Evolutionary conservation across 148 eudicot species (phyloP), one percentile per base, ranked within the genome.

Genomic region (Rheum nobile): DNA sequence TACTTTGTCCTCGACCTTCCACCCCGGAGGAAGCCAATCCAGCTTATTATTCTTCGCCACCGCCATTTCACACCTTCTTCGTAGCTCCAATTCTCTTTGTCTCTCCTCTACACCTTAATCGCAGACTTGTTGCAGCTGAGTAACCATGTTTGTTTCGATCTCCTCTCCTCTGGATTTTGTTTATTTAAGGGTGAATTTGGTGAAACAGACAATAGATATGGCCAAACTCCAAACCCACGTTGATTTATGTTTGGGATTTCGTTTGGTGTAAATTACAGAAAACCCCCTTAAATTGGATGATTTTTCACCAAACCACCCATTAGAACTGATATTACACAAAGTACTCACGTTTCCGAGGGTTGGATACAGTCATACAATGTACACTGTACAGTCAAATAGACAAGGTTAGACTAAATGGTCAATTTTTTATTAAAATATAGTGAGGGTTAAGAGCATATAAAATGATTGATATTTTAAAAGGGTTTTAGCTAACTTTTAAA

Each of bases 21-120:
- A 88, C 22, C 84, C 91, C 63, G 85, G 46, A 44, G 89, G 91
- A 19, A 76, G 87, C 77, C 85, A 79, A 31, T 76, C 87, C 32
- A 79, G 74, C 71, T 78, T 44, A 46, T 52, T 72, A 34, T 50
- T 74, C 34, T 71, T 82, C 22, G 84, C 72, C 41, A 77, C 78
- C 90, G 65, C 65, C 65, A 57, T 57, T 57, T 24, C 65, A 57
- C 13, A 57, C 14, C 65, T 26, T 32, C 32, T 22, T 11, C 34
- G 65, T 26, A 57, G 65, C 65, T 57, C 31, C 17, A 13, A 10
- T 3, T 57, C 65, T 57, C 32, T 26, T 26, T 12, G 31, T 26
- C 65, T 57, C 65, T 14, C 31, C 29, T 55, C 63, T 7, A 19
- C 19, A 5, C 57, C 63, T 55, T 24, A 24, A 13, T 57, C 65